A percentile compares a stretch with the other conserved stretches of the same genome.
These are phyloP conservation scores for Hymenoscyphus albidus DNA, from an alignment of 2,329 filamentous ascomycete genomes.

Conservation along the genomic window DNA sequence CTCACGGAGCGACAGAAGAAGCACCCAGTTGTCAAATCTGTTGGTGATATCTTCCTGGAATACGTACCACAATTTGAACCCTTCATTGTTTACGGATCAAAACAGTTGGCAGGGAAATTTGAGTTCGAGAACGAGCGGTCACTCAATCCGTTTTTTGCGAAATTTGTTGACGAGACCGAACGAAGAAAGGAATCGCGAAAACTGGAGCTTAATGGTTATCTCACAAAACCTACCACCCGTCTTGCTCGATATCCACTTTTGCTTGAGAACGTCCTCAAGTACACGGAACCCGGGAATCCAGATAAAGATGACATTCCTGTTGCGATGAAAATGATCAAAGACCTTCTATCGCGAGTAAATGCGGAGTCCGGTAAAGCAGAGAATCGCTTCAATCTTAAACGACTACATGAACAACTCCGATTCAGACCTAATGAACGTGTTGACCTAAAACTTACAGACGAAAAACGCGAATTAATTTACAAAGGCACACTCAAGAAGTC, in stretches of 20 bases:
- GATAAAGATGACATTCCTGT: constrained; percentile 91
- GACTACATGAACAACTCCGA: constrained; percentile 85
- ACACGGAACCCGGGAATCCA: constrained; percentile 81
- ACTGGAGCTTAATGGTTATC: constrained; percentile 92
- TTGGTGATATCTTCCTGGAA: constrained; percentile 92
- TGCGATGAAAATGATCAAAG: constrained; percentile 80
- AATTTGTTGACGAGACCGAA: constrained; percentile 95
- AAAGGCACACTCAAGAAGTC: constrained; percentile 93
- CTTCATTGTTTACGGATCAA: constrained; percentile 94
- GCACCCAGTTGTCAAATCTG: constrained; percentile 77
- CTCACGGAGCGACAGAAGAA: constrained; percentile 89
- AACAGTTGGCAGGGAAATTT: constrained; percentile 93
- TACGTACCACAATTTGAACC: constrained; percentile 90
- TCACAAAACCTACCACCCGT: constrained; percentile 95
- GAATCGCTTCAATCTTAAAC: constrained; percentile 93
- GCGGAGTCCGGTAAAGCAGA: constrained; percentile 94
- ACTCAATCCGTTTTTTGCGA: constrained; percentile 76
- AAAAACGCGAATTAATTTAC: constrained; percentile 87
- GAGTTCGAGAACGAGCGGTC: constrained; percentile 96
- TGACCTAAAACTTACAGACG: constrained; percentile 90
- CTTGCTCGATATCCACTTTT: constrained; percentile 90
- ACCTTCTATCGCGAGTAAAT: constrained; percentile 84
- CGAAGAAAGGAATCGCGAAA: constrained; percentile 94
- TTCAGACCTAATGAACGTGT: constrained; percentile 88
- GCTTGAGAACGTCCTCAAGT: constrained; percentile 86